Conservation (phyloP, 129 eudicot species). For the Dittrichia graveolens region DNA sequence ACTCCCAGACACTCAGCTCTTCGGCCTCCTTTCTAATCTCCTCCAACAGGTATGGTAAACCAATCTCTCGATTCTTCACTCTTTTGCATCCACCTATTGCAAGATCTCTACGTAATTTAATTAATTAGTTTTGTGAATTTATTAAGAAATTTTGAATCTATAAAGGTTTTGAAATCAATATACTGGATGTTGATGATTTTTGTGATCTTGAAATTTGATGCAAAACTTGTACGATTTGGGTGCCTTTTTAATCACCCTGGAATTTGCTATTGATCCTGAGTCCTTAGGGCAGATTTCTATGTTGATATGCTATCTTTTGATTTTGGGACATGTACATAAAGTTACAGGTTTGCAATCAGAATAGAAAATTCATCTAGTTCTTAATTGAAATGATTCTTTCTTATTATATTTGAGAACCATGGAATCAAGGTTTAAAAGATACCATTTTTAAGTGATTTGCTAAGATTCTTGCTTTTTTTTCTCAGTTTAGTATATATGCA, state of each 20-base stretch:
- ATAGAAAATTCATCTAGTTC: background rate
- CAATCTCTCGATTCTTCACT: background rate
- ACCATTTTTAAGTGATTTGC: too few relatives aligned
- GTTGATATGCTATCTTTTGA: background rate
- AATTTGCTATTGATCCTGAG: too few relatives aligned
- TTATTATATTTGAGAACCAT: background rate
- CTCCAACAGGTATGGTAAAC: slow-evolving; percentile 57
- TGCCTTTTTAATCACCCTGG: background rate
- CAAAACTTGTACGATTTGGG: background rate
- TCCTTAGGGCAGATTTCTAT: background rate
- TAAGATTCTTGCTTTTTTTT: too few relatives aligned
- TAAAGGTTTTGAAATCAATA: slow-evolving; percentile 1
- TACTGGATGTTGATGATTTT: background rate
- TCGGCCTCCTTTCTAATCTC: slow-evolving; percentile 65
- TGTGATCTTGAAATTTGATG: slow-evolving; percentile 5
- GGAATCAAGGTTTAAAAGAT: background rate
- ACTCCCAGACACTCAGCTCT: slow-evolving; percentile 66
- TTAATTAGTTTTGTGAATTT: background rate
- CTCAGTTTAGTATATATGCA: too few relatives aligned
- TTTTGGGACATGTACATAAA: background rate
- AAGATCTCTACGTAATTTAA: background rate
- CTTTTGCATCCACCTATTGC: background rate
- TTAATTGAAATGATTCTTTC: background rate
- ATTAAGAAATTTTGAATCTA: background rate
- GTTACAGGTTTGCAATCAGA: background rate